phyloP scores from a whole-genome alignment of 768 basidiomycete species.

The Melanogaster broomeanus region DNA sequence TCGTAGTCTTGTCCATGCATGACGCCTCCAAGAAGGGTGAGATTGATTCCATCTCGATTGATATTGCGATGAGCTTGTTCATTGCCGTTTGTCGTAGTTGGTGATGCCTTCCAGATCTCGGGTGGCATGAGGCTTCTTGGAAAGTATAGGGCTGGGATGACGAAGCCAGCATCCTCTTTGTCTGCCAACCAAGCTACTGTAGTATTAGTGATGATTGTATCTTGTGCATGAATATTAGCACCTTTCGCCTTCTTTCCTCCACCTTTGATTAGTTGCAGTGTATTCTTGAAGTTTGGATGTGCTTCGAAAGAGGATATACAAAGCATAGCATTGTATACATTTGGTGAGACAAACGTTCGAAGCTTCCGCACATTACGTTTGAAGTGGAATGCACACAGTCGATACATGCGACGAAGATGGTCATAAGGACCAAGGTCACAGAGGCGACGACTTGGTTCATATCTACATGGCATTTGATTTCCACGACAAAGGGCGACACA shows the following conservation, averaged over 20 bases:
- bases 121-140: background rate
- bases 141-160: background rate
- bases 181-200: constrained; percentile 6
- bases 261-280: background rate
- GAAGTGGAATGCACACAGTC: too few relatives aligned
- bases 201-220: background rate
- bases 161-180: background rate
- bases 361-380: background rate
- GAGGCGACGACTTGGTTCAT: too few relatives aligned
- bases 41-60: background rate
- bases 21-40: background rate
- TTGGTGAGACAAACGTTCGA: background rate
- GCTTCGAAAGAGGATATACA: constrained; percentile 5
- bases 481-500: too few relatives aligned
- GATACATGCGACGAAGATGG: too few relatives aligned
- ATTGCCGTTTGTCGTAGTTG: constrained; percentile 6
- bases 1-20: constrained; percentile 7
- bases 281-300: background rate
- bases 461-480: too few relatives aligned
- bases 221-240: background rate
- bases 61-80: background rate
- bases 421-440: too few relatives aligned
- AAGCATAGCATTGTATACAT: constrained; percentile 1
- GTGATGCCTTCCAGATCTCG: constrained; percentile 8
- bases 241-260: constrained; percentile 3